phyloP scores from a whole-genome alignment of 768 basidiomycete species.

The Boletus pseudo-olivaceus region DNA sequence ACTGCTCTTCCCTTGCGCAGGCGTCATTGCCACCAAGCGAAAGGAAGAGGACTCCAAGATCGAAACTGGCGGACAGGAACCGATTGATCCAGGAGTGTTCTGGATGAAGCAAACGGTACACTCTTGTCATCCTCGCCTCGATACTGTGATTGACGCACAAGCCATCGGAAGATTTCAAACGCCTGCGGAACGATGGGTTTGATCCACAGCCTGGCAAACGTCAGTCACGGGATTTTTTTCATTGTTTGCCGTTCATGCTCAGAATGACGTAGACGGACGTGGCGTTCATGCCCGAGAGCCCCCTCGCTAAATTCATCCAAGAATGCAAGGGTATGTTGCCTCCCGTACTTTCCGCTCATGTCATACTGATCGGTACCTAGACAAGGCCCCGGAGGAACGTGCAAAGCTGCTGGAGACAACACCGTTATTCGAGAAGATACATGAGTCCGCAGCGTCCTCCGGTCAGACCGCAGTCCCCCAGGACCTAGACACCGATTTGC shows the following conservation, averaged over 20 bases:
- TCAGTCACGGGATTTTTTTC: constrained; percentile 33
- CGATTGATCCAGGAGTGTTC: constrained; percentile 62
- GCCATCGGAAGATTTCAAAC: constrained; percentile 57
- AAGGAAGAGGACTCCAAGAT: constrained; percentile 60
- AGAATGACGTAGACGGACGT: constrained; percentile 47
- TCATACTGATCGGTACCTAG: constrained; percentile 32
- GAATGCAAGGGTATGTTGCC: constrained; percentile 51
- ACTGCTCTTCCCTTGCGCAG: constrained; percentile 75
- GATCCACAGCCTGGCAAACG: constrained; percentile 80
- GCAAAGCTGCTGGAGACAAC: constrained; percentile 74
- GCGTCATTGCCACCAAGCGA: constrained; percentile 46
- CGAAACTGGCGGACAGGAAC: constrained; percentile 39
- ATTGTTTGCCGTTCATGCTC: constrained; percentile 2
- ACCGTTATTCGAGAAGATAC: constrained; percentile 72
- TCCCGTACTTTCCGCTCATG: neutral
- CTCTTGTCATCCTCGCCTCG: neutral
- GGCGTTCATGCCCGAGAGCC: constrained; percentile 50
- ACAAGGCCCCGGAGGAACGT: constrained; percentile 67
- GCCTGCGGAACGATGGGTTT: constrained; percentile 89
- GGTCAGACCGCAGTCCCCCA: constrained; percentile 69
- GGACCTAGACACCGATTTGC: constrained; percentile 69
- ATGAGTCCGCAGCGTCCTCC: constrained; percentile 60
- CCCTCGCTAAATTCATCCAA: constrained; percentile 65
- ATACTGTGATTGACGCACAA: neutral
- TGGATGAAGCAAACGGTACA: constrained; percentile 90